These are phyloP conservation scores for Punica granatum DNA, from an alignment of 345 rosid species.

Conservation along the genomic window DNA sequence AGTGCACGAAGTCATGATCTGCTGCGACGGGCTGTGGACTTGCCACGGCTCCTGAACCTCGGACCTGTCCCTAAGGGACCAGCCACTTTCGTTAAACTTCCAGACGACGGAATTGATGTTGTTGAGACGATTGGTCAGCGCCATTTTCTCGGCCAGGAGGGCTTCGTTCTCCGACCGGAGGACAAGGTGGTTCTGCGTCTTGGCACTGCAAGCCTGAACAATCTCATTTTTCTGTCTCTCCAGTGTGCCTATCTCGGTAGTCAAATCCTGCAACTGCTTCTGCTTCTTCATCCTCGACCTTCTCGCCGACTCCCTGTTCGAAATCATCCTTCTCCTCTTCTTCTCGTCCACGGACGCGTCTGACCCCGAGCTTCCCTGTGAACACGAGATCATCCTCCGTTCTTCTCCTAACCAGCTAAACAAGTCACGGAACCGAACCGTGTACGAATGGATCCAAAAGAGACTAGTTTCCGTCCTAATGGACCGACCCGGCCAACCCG, in stretches of 20 bases:
- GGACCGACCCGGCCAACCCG: too few species aligned
- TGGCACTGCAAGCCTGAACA: slow-evolving; percentile 11
- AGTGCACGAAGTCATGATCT: slow-evolving; percentile 11
- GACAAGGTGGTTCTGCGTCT: slow-evolving; percentile 11
- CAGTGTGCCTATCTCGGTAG: slow-evolving; percentile 36
- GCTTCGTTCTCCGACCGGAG: slow-evolving; percentile 33
- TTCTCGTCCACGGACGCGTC: slow-evolving; percentile 39
- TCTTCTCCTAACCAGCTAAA: neutral
- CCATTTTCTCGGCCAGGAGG: slow-evolving; percentile 30
- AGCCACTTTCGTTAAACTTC: slow-evolving; percentile 14
- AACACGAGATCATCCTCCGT: slow-evolving; percentile 21
- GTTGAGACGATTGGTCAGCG: slow-evolving; percentile 23
- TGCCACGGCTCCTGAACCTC: slow-evolving; percentile 20
- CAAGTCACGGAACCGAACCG: too few species aligned
- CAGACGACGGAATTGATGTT: slow-evolving; percentile 18
- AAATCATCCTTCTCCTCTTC: slow-evolving; percentile 56
- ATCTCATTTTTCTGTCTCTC: slow-evolving; percentile 34
- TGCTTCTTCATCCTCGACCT: slow-evolving; percentile 67
- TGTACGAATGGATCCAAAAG: too few species aligned
- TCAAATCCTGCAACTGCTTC: slow-evolving; percentile 38
- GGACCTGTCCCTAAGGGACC: slow-evolving; percentile 7
- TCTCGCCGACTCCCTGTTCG: slow-evolving; percentile 73
- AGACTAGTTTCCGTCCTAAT: too few species aligned
- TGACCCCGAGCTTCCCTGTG: slow-evolving; percentile 27
- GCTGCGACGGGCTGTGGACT: slow-evolving; percentile 17